These are phyloP conservation scores for Candida maltosa DNA, from an alignment of 805 yeast genomes.

Conservation along the genomic window DNA sequence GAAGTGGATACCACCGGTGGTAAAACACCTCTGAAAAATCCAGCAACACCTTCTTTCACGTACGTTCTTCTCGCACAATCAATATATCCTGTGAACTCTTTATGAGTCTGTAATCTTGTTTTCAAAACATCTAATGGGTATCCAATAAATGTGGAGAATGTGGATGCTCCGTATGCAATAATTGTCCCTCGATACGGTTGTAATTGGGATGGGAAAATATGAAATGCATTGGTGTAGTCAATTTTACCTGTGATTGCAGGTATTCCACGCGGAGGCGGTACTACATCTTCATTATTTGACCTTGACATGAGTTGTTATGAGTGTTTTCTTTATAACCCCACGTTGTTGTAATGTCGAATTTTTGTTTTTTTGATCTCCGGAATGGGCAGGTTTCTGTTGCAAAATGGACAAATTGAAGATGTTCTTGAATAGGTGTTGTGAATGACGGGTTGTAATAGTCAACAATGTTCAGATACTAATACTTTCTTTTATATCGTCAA, in stretches of 20 bases:
- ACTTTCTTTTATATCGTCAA: too few relatives aligned
- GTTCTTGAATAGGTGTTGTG: too few relatives aligned
- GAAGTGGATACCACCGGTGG: constrained; percentile 73
- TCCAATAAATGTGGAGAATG: constrained; percentile 66
- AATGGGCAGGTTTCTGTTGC: too few relatives aligned
- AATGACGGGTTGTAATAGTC: too few relatives aligned
- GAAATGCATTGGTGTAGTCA: constrained; percentile 42
- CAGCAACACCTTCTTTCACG: constrained; percentile 58
- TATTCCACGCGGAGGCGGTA: too few relatives aligned
- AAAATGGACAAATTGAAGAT: too few relatives aligned
- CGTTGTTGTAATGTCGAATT: too few relatives aligned
- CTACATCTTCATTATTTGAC: too few relatives aligned
- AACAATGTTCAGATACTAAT: too few relatives aligned
- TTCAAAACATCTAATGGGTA: constrained; percentile 85
- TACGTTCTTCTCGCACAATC: constrained; percentile 59
- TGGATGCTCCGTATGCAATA: constrained; percentile 62
- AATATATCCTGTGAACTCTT: constrained; percentile 48
- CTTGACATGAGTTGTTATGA: too few relatives aligned
- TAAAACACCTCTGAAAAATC: constrained; percentile 72
- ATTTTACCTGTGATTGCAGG: constrained; percentile 63
- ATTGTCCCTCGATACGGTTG: constrained; percentile 56
- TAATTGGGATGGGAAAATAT: constrained; percentile 44
- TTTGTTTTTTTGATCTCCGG: too few relatives aligned
- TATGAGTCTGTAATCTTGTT: constrained; percentile 81
- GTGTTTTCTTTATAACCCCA: too few relatives aligned